Percentiles rank a stretch among this genome's conserved stretches.
Evolutionary conservation across 2,329 filamentous ascomycete genomes (phyloP).

Genomic region (Plenodomus tracheiphilus): DNA sequence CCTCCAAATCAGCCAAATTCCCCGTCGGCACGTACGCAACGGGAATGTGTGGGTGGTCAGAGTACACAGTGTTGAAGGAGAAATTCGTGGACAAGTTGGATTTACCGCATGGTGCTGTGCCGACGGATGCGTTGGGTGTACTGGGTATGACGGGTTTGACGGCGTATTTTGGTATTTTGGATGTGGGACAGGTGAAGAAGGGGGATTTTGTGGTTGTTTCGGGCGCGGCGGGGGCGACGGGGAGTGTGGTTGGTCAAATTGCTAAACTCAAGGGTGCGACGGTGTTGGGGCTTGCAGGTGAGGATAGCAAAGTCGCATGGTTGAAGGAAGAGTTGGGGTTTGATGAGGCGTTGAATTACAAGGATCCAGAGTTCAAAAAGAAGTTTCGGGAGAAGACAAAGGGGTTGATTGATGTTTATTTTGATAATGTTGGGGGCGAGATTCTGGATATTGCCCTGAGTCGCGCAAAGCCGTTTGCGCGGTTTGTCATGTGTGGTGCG

Average conservation of each 20-base stretch:
- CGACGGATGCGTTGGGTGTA: constrained; percentile 58
- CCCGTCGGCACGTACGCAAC: constrained; percentile 62
- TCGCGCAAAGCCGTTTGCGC: constrained; percentile 47
- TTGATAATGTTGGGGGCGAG: constrained; percentile 56
- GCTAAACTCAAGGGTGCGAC: constrained; percentile 68
- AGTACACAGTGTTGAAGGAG: constrained; percentile 63
- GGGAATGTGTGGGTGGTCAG: constrained; percentile 64
- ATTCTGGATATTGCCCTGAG: constrained; percentile 53
- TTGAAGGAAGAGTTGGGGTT: constrained; percentile 59
- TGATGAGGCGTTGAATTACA: constrained; percentile 61
- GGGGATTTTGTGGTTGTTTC: constrained; percentile 78
- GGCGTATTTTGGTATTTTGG: constrained; percentile 73
- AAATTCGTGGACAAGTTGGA: constrained; percentile 53
- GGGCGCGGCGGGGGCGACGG: constrained; percentile 77
- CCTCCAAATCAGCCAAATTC: constrained; percentile 59
- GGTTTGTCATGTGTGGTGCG: constrained; percentile 51
- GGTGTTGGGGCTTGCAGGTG: constrained; percentile 57
- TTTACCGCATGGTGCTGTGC: constrained; percentile 51
- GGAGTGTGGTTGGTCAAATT: constrained; percentile 76
- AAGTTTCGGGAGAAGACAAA: constrained; percentile 55
- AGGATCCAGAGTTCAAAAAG: constrained; percentile 52
- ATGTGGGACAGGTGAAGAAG: constrained; percentile 67
- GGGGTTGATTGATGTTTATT: constrained; percentile 55
- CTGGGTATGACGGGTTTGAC: constrained; percentile 71
- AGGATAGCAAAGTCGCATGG: constrained; percentile 57